phyloP scores from a whole-genome alignment of 108 stramenopile species.

The Cyclotella sp. region DNA sequence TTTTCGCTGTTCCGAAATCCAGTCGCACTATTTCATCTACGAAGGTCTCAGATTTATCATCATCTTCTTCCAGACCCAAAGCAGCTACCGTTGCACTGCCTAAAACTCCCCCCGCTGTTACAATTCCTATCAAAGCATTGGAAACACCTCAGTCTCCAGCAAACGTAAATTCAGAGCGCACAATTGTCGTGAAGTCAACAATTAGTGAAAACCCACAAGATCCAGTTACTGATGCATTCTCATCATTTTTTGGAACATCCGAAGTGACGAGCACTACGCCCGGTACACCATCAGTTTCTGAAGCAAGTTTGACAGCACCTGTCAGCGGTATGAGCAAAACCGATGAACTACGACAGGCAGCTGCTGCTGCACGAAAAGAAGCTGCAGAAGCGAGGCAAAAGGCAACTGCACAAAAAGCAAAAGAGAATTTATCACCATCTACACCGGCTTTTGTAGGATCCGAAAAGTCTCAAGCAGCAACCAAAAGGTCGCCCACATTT shows the following conservation, averaged over 20 bases:
- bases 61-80: not conserved
- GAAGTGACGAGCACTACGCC: not conserved
- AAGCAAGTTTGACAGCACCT: not conserved
- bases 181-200: not conserved
- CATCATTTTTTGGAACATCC: conserved; percentile 19
- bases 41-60: not conserved
- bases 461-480: not conserved
- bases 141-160: not conserved
- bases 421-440: not conserved
- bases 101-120: not conserved
- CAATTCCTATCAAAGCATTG: not conserved
- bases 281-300: not conserved
- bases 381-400: conserved; percentile 40
- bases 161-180: not conserved
- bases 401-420: conserved; percentile 19
- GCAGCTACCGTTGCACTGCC: not conserved
- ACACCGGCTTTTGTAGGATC: not conserved
- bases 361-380: conserved; percentile 25
- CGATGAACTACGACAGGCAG: conserved; percentile 34
- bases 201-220: conserved; percentile 26
- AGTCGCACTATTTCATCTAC: not conserved
- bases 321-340: conserved; percentile 1
- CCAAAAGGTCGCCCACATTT: conserved; percentile 3
- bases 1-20: conserved; percentile 1
- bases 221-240: conserved; percentile 38